Evolutionary conservation across 805 yeast species (phyloP), one percentile per base, ranked within the genome.

Genomic region (Hanseniaspora vineae): DNA sequence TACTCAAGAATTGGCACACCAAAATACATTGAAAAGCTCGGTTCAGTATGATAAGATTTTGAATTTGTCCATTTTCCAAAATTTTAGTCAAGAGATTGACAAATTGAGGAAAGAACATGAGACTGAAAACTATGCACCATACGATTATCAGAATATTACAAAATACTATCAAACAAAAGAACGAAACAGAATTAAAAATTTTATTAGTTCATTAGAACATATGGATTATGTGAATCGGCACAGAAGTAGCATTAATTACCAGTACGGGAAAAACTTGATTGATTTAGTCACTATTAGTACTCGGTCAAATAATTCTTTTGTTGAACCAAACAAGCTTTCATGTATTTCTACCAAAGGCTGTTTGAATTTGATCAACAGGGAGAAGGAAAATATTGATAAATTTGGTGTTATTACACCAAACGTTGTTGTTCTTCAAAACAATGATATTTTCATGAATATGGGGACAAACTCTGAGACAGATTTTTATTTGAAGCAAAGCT

Each of bases 371-470:
- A 45, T 73, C 5, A 44, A 59, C 2, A 42, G 51, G 0, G 68
- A 80, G 70, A 60, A 66, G 10, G 78, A 75, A 33, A 58, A 68
- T 0, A 73, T 90, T 50, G 86, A 84, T 42, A 78, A 81, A 51
- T 92, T 72, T 64, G 85, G 95, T 0, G 90, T 85, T 52, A 75
- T 90, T 4, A 92, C 97, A 0, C 98, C 99, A 0, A 70, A 80
- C 2, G 95, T 78, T 3, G 94, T 88, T 2, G 73, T 86, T 1
- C 69, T 84, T 46, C 90, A 88, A 59, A 71, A 81, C 73, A 71
- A 76, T 42, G 47, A 45, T 39, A 37, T 45, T 14, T 39, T 45
- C 17, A 33, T 15, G 18, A 40, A 58, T 6, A 44, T 57, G 11
- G 54, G 60, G 35, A 60, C 55, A 29, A 52, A 50, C 3, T 58